Percentiles rank a stretch among this genome's conserved stretches.
Conservation (phyloP, 495 filamentous ascomycete genomes). For the Neurospora sp. region DNA sequence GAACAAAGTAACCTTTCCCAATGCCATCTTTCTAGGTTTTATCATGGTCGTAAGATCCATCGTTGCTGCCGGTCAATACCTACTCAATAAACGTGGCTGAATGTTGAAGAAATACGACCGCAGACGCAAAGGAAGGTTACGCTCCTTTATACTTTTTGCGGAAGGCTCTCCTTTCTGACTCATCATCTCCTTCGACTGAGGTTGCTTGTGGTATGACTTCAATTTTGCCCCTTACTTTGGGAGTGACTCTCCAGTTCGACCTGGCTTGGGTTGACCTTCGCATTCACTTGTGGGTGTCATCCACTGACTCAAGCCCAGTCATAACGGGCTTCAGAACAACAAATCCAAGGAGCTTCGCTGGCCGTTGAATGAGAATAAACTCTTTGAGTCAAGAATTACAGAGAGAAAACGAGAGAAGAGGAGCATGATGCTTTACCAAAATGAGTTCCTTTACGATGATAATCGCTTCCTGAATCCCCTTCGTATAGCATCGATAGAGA, state of each 20-base stretch:
- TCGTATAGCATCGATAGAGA: neutral
- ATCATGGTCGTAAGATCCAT: neutral
- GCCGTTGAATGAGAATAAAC: neutral
- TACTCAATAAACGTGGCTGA: neutral
- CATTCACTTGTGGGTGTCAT: neutral
- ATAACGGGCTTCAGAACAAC: neutral
- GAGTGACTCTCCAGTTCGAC: neutral
- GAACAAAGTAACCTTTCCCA: no score
- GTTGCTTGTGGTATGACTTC: neutral
- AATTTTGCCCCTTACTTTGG: neutral
- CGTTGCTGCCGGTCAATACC: neutral
- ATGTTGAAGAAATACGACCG: neutral
- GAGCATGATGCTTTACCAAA: neutral
- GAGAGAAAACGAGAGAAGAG: neutral
- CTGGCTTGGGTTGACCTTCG: neutral
- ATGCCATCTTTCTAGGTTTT: neutral
- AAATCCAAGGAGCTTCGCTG: neutral
- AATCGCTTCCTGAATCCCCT: neutral
- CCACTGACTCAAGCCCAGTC: neutral
- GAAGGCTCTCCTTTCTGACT: neutral
- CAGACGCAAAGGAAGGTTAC: neutral
- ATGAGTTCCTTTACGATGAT: neutral
- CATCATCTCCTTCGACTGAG: neutral
- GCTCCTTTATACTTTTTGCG: neutral
- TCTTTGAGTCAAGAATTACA: neutral